Conservation (phyloP, 176 grass and related monocot genomes). For the Puya raimondii region DNA sequence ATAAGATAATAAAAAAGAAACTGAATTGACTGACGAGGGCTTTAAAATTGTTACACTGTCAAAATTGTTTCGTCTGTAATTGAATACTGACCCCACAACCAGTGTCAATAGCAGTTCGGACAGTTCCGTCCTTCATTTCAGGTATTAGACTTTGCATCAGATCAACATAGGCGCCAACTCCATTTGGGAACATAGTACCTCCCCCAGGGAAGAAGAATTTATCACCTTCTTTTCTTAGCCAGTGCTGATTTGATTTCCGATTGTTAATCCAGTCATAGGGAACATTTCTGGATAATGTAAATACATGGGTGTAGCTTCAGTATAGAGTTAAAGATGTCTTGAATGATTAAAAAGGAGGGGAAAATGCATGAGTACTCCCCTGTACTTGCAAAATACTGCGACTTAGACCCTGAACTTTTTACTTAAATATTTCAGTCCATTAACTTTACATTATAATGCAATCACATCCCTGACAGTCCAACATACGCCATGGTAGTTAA, state of each 20-base stretch:
- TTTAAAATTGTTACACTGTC: no score
- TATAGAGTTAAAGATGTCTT: neutral
- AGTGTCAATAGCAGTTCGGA: conserved; percentile 81
- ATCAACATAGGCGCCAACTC: conserved; percentile 68
- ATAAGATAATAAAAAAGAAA: no score
- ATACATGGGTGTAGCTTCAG: neutral
- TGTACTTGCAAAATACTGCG: no score
- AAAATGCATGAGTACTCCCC: neutral
- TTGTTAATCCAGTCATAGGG: conserved; percentile 99
- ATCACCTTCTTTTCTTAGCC: conserved; percentile 81
- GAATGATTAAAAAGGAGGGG: neutral
- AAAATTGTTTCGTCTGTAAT: neutral
- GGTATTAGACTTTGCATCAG: conserved; percentile 56
- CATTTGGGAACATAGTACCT: conserved; percentile 95
- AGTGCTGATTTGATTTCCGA: conserved; percentile 96
- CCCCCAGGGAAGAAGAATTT: conserved; percentile 85
- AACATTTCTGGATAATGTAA: conserved; percentile 47
- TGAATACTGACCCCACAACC: conserved; percentile 61
- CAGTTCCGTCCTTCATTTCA: conserved; percentile 70
- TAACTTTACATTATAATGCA: no score
- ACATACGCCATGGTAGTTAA: no score
- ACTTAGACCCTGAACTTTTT: no score
- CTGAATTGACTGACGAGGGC: no score
- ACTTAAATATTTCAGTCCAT: no score
- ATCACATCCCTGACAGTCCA: no score